Base-by-base conservation (phyloP, 495 filamentous ascomycete genomes). In the Podospora sp. region DNA sequence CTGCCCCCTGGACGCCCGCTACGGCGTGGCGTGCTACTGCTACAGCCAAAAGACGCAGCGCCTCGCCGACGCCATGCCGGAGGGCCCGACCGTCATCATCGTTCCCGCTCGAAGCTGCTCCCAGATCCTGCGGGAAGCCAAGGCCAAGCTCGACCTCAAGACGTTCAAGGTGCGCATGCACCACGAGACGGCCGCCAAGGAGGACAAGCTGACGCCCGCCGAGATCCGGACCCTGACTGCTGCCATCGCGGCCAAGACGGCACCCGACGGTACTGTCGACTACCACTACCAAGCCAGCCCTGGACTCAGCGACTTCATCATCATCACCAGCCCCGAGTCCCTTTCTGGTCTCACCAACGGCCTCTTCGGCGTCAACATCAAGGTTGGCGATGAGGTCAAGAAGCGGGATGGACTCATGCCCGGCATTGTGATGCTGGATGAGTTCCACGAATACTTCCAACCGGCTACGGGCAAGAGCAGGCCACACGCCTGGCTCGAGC, bases 361-460 rank as follows among this genome's bases (percentile, higher is more conserved):
- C 49, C 50, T 1, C 25, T 66, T 71, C 29, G 58, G 12, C 16
- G 49, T 55, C 6, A 59, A 62, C 4, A 51, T 70, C 65, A 66
- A 57, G 25, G 33, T 50, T 7, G 36, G 24, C 25, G 51, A 22
- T 25, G 50, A 33, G 3, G 6, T 21, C 7, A 65, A 63, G 25
- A 74, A 52, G 51, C 58, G 46, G 53, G 62, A 56, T 20, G 67
- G 52, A 2, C 49, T 75, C 11, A 1, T 73, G 12, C 71, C 73
- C 2, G 71, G 71, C 2, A 52, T 71, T n/a, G 59, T 75, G 12
- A 36, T 75, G 60, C 60, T 73, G 40, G 73, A 75, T 62, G 73
- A 75, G 66, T 75, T 72, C 62, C 71, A 75, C 68, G 68, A 75
- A 65, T 72, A 73, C 52, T 62, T 62, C 16, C 20, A 21, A 12